These are phyloP conservation scores for Fusarium sororula DNA, from an alignment of 2,329 filamentous ascomycete genomes.

Conservation along the genomic window DNA sequence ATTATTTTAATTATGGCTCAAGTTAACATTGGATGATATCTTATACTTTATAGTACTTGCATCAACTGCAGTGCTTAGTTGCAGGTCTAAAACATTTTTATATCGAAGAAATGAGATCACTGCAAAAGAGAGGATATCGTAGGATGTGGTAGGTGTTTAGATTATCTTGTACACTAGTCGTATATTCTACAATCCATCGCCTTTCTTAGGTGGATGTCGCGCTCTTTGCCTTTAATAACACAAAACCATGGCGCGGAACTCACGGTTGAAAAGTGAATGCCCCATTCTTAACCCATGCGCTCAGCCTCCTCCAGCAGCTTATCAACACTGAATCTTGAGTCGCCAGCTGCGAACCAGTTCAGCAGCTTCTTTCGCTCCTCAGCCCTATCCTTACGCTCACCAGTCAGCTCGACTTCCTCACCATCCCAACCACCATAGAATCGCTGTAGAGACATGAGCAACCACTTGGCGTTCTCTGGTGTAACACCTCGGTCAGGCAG, in stretches of 20 bases:
- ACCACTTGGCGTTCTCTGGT: constrained; percentile 84
- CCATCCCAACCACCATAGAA: constrained; percentile 81
- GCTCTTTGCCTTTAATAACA: not conserved
- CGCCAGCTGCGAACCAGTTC: constrained; percentile 83
- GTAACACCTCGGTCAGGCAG: constrained; percentile 79
- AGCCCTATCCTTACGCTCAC: constrained; percentile 62
- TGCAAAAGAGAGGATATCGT: constrained; percentile 48
- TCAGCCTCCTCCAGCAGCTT: constrained; percentile 89
- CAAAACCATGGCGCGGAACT: not conserved
- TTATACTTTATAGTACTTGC: not conserved
- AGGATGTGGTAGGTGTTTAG: not conserved
- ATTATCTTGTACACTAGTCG: constrained; percentile 12
- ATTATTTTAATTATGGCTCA: not conserved
- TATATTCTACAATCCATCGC: constrained; percentile 24
- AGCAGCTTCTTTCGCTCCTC: constrained; percentile 75
- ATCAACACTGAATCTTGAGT: constrained; percentile 82
- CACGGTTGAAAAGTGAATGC: not conserved
- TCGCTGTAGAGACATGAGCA: constrained; percentile 91
- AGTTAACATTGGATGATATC: not conserved
- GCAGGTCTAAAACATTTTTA: not conserved
- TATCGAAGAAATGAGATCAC: not conserved
- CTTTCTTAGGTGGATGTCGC: not conserved
- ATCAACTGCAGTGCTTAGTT: not conserved
- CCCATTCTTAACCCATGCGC: constrained; percentile 65
- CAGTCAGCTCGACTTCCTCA: constrained; percentile 47